These are phyloP conservation scores for Aspergillus proliferans DNA, from an alignment of 2,329 filamentous ascomycete genomes.

Conservation along the genomic window DNA sequence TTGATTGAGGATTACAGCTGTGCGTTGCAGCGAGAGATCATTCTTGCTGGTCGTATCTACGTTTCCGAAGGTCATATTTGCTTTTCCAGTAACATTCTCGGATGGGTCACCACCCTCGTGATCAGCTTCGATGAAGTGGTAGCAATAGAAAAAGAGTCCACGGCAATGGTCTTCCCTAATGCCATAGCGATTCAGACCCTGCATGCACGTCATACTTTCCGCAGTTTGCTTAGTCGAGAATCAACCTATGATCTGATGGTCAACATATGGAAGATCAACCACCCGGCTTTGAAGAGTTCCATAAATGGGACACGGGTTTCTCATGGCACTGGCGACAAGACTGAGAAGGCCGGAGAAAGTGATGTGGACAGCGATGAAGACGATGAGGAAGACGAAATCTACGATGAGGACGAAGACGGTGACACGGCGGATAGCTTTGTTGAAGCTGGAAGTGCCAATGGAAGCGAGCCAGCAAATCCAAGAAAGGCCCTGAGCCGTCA, in stretches of 20 bases:
- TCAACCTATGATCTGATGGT: slow-evolving; percentile 95
- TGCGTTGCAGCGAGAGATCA: slow-evolving; percentile 88
- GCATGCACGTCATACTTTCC: slow-evolving; percentile 92
- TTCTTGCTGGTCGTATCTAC: slow-evolving; percentile 88
- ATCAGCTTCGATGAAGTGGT: slow-evolving; percentile 98
- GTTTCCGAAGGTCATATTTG: slow-evolving; percentile 96
- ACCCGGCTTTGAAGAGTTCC: slow-evolving; percentile 84
- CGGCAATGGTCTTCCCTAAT: slow-evolving; percentile 91
- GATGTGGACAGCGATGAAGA: slow-evolving; percentile 72
- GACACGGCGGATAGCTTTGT: slow-evolving; percentile 56
- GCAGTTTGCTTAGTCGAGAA: slow-evolving; percentile 88
- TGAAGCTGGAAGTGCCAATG: slow-evolving; percentile 48
- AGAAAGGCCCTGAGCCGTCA: slow-evolving; percentile 61
- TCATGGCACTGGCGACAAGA: slow-evolving; percentile 79
- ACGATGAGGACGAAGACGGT: slow-evolving; percentile 47
- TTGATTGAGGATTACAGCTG: slow-evolving; percentile 98
- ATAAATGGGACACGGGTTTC: slow-evolving; percentile 81
- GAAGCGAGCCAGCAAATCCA: slow-evolving; percentile 44
- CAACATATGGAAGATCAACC: slow-evolving; percentile 96
- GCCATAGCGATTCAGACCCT: slow-evolving; percentile 94
- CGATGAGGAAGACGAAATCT: slow-evolving; percentile 63
- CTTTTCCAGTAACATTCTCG: slow-evolving; percentile 97
- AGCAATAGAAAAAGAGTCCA: slow-evolving; percentile 93
- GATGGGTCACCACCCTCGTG: slow-evolving; percentile 94
- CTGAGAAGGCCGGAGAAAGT: slow-evolving; percentile 66